Base-by-base conservation (phyloP, 1,139 yeast genomes). In the Blastobotrys capitulatus region DNA sequence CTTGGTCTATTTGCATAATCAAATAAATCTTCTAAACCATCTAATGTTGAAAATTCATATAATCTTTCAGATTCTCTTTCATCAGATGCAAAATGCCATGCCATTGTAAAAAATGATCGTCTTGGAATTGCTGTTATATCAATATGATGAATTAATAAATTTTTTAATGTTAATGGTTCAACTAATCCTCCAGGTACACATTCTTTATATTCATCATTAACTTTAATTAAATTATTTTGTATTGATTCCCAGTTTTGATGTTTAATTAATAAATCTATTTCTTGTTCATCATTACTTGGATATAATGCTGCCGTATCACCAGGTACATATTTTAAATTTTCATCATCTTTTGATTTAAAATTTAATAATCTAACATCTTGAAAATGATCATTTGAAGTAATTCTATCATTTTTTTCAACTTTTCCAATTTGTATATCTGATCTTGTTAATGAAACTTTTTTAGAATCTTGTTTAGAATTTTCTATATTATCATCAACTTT, bases 1-100 rank as follows among this genome's bases (percentile, higher is more conserved):
- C 96, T 75, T 9, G 98, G 97, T 54, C 97, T 72, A 62, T 88
- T 86, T 15, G 95, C 95, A 65, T 92, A 92, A 63, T 92, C 82
- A 63, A 82, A 90, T 42, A 90, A 67, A 52, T 87, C 96, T 60
- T 90, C 90, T 47, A 76, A 71, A 1, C 62, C 65, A 46, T 86
- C 89, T 48, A 82, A 80, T 48, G 83, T 75, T 15, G 78, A 70
- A 61, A 94, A 86, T 55, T 92, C 96, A 47, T 71, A 70, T 44
- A 92, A 71, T 60, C 87, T 86, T 49, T 83, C 94, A 44, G 73
- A 72, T 60, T 92, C 97, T 53, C 92, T 73, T 42, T 74, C 77
- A 20, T 59, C 63, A 25, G 78, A 73, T 2, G 92, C 83, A 67
- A 90, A 92, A 60, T 84, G 88, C 80, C 86, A 83, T 3, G 72